Evolutionary conservation across 306 rosid species (phyloP), one percentile per base, ranked within the genome.

Genomic region (Cicer cuneatum): DNA sequence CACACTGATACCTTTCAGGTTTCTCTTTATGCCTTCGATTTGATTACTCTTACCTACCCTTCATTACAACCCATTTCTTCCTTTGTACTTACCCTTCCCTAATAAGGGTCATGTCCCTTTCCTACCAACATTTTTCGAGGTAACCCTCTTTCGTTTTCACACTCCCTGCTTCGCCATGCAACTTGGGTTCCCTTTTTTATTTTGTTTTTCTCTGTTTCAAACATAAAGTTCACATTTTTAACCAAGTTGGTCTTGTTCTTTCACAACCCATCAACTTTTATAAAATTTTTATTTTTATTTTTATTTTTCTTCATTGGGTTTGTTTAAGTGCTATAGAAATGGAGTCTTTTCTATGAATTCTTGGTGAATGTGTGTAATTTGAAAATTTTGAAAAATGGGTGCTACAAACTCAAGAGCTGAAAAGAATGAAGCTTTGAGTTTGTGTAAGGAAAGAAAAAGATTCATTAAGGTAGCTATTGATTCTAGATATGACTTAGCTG

Each of bases 401-500:
- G 82, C 86, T 64, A 1, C 88, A 13, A 88, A 83, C 89, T 94
- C 97, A 6, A 94, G 78, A 85, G n/a, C 72, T 10, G 92, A 90
- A 61, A 94, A 94, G 61, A 70, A 88, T 54, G 93, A 90, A 82
- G 95, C 97, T 68, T 62, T 92, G 81, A 77, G 90, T 45, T 81
- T 94, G 13, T 94, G 99, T 57, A 94, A 71, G 69, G 96, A 87
- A 18, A 81, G 99, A n/a, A 89, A 87, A 58, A 40, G 95, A 56
- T 90, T 86, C 81, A 90, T 92, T 79, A 85, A 86, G 84, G 92
- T 83, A 54, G 99, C 97, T 13, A 83, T 92, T 73, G 95, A 94
- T 78, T 88, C 99, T 4, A 89, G 97, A 74, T 94, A 87, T 75
- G 92, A 86, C 67, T 58, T 94, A 38, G 97, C 93, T 10, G 99